These are phyloP conservation scores for Penicillium hesseltinei DNA, from an alignment of 2,329 filamentous ascomycete species.

Conservation along the genomic window DNA sequence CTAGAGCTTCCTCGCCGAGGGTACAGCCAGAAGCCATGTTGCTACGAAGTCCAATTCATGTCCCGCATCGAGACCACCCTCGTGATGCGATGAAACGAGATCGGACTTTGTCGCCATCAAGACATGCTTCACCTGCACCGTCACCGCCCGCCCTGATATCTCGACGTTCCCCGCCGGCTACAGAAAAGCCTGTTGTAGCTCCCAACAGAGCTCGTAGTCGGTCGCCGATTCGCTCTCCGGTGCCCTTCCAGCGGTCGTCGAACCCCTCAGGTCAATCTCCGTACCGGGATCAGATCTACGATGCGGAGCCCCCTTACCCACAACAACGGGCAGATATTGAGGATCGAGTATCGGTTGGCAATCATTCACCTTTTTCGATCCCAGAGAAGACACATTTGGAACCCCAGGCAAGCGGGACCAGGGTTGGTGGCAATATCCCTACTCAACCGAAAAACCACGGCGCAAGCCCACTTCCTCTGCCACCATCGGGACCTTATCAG, in stretches of 20 bases:
- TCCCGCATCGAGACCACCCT: constrained; percentile 49
- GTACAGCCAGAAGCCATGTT: constrained; percentile 41
- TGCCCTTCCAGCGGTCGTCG: constrained; percentile 25
- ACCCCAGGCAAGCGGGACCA: constrained; percentile 19
- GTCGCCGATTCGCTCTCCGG: constrained; percentile 24
- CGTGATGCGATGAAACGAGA: constrained; percentile 47
- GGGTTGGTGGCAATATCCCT: constrained; percentile 26
- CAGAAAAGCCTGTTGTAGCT: constrained; percentile 51
- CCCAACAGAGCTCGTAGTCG: constrained; percentile 34
- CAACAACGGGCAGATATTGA: background rate
- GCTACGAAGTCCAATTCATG: constrained; percentile 53
- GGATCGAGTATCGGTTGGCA: background rate
- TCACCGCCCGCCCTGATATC: constrained; percentile 58
- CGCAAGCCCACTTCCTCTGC: constrained; percentile 30
- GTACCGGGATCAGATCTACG: constrained; percentile 15
- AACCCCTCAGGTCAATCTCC: constrained; percentile 18
- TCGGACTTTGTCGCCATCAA: constrained; percentile 51
- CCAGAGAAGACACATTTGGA: constrained; percentile 9
- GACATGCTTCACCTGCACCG: constrained; percentile 43
- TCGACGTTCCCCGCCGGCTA: constrained; percentile 60
- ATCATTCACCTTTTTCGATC: background rate
- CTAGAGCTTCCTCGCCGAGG: constrained; percentile 30
- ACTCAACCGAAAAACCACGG: constrained; percentile 33
- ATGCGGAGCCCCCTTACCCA: background rate
- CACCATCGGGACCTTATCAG: constrained; percentile 42